Base-by-base conservation (phyloP, 2,329 filamentous ascomycete genomes). In the Alternaria metachromatica region DNA sequence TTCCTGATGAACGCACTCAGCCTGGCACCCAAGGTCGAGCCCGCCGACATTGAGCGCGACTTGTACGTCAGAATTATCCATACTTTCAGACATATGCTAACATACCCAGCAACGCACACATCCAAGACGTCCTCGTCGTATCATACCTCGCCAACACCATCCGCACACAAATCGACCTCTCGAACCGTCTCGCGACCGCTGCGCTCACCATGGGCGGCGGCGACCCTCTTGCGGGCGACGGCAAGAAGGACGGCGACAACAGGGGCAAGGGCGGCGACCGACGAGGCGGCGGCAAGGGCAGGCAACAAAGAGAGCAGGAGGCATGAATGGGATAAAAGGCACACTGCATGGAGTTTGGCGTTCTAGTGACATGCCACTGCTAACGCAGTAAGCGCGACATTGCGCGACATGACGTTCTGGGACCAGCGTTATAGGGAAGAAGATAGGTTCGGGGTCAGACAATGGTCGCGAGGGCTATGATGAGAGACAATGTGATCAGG, bases 101-200 rank as follows among this genome's bases (percentile, higher is more conserved):
- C 48, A 53, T 37, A 43, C 5, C 12, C 78, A 89, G 87, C 89
- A 99, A 99, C 89, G 97, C 97, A 86, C 96, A 99, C 85, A 94
- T 99, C 82, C 96, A 99, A 85, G 96, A 99, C 81, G 94, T 99
- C 65, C 90, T 99, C 71, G 94, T 98, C 82, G 94, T 99, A 75
- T 97, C 94, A 72, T 99, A 99, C 86, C 88, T 99, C 70, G 94
- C 96, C 81, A 99, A 98, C 87, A 97, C 94, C 71, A 97, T 98
- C 84, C 93, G 95, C 82, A 98, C 95, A 73, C 96, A 99, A 86
- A 97, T 99, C 85, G 96, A 98, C 78, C 89, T 99, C 63, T 97
- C 94, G 70, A 97, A 98, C 87, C 89, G 95, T 69, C 86, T 99
- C 77, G 95, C 95, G 58, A 96, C 84, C 10, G 84, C 84, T 9